phyloP scores from a whole-genome alignment of 495 filamentous ascomycete species.

The Usnea hakonensis region DNA sequence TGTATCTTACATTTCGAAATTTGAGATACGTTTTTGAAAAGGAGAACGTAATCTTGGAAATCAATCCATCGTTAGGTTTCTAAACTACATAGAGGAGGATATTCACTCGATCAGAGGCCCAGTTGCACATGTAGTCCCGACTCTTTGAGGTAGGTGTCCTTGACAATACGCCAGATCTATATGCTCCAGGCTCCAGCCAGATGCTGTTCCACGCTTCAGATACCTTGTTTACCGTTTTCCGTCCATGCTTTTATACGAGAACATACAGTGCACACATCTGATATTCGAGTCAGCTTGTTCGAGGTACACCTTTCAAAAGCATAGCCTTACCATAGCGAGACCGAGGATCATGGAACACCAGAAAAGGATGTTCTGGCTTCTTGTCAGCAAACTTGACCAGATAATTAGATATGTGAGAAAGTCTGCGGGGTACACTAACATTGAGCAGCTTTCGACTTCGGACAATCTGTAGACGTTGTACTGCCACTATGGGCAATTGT shows the following conservation, averaged over 20 bases:
- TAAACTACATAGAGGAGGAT: too few species aligned
- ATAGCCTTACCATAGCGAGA: constrained; percentile 63
- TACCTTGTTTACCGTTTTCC: background rate
- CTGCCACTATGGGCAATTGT: constrained; percentile 85
- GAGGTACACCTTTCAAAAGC: background rate
- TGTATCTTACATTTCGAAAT: too few species aligned
- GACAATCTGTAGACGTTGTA: constrained; percentile 74
- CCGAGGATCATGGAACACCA: constrained; percentile 95
- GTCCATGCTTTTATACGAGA: constrained; percentile 32
- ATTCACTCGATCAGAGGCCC: too few species aligned
- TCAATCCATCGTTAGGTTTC: too few species aligned
- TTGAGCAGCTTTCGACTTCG: constrained; percentile 69
- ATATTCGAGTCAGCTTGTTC: constrained; percentile 12
- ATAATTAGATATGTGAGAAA: background rate
- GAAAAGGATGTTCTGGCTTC: constrained; percentile 67
- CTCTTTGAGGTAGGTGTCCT: background rate
- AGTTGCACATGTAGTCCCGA: too few species aligned
- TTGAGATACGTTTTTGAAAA: too few species aligned
- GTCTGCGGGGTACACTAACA: constrained; percentile 33
- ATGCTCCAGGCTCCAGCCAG: constrained; percentile 3
- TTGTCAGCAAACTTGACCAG: constrained; percentile 2
- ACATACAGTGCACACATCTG: constrained; percentile 55
- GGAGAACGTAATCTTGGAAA: too few species aligned
- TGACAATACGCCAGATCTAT: constrained; percentile 1
- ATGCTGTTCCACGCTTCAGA: background rate